Evolutionary conservation across 1,284 basidiomycete species (phyloP), one percentile per base, ranked within the genome.

Genomic region (Leccinum huronense): DNA sequence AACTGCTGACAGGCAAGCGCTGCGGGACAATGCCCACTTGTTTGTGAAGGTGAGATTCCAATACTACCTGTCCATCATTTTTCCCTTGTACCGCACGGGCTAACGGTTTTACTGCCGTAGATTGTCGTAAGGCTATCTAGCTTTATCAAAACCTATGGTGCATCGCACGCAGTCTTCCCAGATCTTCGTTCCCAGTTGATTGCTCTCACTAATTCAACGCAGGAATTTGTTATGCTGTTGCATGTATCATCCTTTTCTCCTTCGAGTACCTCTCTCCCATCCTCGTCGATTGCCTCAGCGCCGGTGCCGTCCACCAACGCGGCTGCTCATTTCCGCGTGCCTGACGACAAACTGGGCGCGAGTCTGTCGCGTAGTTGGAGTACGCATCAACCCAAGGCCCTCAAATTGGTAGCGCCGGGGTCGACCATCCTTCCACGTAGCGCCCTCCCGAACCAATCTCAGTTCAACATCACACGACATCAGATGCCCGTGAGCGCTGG

Each of bases 221-320:
- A 93, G 74, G 89, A 90, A 72, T 88, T 91, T 68, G 85, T 89
- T 59, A 89, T 91, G 70, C 80, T 93, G 58, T 77, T 93, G 16
- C 89, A 91, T 72, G 87, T 90, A 58, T 91, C 91, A n/a, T 91
- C 90, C 0, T 88, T 89, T 71, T 85, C 91, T 36, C 81, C 85
- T 2, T 77, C 84, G 27, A 75, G 80, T 5, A 80, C 82, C 0
- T 79, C 84, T 38, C 79, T 86, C 38, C 79, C 87, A 14, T 85
- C 84, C 72, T 87, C 88, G 40, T 88, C 89, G 11, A 80, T 86
- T 78, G 74, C 77, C 38, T 72, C 70, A 8, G 61, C 62, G 16
- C 64, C 66, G 1, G 65, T 61, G 19, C 66, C 69, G 19, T 58
- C 68, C 31, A 30, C 54, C 16, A 64, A 61, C 5, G 23, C 34